Base-by-base conservation (phyloP, 148 eudicot species). In the Camellia sinensis region DNA sequence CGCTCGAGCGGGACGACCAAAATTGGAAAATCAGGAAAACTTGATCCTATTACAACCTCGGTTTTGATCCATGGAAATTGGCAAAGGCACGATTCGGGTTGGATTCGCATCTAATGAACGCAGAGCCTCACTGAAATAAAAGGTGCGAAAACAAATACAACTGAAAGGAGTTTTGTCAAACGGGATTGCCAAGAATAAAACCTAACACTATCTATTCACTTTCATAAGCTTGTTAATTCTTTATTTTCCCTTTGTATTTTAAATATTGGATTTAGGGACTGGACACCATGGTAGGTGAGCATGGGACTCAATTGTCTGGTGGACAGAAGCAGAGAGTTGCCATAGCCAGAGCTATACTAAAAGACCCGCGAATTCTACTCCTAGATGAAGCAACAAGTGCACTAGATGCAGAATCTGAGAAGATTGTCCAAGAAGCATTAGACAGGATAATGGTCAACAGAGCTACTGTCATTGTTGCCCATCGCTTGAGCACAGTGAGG, bases 381-480 rank as follows among this genome's bases (percentile, higher is more conserved):
- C 83, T 90, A 61, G 95, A 92, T 50, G 95, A 92, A 87, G 95
- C 95, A 19, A 92, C 95, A 11, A 92, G 95, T 85, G 95, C 96
- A 71, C 88, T 92, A 61, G 97, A 92, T 83, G 90, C 92, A 21
- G 97, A 92, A 52, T 92, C 97, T 14, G 97, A 92, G 78, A 84
- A 88, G 62, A 67, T 88, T 67, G 97, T 92, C 56, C 97, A 92
- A 74, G 94, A 89, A 73, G 97, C 97, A 75, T 78, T 92, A 69
- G 92, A 90, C 43, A 86, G 87, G 65, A 83, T 91, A 7, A 92
- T 91, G 97, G 83, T 83, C 5, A 92, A 90, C 61, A 81, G 97
- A 83, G 90, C 97, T 10, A 90, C 97, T 10, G 84, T 92, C 50
- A 79, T 92, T 18, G 94, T 92, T 52, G 94, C 97, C 14, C 97